These are phyloP conservation scores for Fusarium proliferatum DNA, from an alignment of 2,329 filamentous ascomycete species.

Conservation along the genomic window DNA sequence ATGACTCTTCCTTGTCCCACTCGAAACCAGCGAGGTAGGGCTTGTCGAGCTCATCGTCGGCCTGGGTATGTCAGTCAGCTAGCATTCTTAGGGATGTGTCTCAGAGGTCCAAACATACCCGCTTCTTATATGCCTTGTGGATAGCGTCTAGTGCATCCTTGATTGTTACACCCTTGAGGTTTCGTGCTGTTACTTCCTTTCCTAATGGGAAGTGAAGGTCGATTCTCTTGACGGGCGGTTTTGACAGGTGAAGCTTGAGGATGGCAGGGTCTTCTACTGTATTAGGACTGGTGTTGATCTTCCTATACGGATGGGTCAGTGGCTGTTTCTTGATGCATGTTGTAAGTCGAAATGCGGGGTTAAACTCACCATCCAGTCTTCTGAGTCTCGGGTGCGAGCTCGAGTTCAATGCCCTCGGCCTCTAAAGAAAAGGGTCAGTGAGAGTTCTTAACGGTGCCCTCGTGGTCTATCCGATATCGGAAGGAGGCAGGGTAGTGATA, in stretches of 20 bases:
- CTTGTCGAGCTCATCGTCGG: constrained; percentile 89
- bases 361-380: constrained; percentile 83
- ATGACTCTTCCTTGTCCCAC: constrained; percentile 94
- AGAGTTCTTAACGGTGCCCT: not conserved
- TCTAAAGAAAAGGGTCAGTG: constrained; percentile 62
- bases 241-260: constrained; percentile 83
- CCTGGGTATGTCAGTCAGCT: constrained; percentile 60
- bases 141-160: constrained; percentile 97
- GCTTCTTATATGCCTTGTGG: constrained; percentile 96
- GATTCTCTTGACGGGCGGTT: constrained; percentile 90
- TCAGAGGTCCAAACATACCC: constrained; percentile 66
- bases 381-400: constrained; percentile 85
- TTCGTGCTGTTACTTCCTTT: constrained; percentile 87
- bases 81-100: not conserved
- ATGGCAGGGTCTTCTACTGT: constrained; percentile 85
- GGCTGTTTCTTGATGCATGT: not conserved
- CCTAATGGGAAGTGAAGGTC: constrained; percentile 92
- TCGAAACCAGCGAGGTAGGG: constrained; percentile 94
- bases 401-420: constrained; percentile 75
- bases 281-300: constrained; percentile 87
- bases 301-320: constrained; percentile 67
- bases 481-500: not conserved
- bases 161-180: constrained; percentile 94
- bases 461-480: constrained; percentile 18
- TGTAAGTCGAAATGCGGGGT: constrained; percentile 5